Evolutionary conservation across 2,329 filamentous ascomycete species (phyloP), one percentile per base, ranked within the genome.

Genomic region (Phaeoacremonium minimum): DNA sequence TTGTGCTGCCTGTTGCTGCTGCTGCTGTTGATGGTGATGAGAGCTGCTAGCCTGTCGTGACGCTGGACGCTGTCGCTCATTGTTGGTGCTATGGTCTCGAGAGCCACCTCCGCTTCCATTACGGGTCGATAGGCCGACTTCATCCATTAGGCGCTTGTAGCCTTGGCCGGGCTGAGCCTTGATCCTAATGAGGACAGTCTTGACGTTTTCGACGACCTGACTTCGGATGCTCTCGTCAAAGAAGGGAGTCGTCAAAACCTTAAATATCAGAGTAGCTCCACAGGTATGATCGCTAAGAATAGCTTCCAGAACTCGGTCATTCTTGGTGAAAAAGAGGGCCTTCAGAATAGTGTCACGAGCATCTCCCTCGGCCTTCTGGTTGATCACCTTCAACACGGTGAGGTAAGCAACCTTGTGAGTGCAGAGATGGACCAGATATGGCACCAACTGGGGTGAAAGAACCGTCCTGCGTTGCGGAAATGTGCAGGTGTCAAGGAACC

Each of bases 341-440:
- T 88, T 85, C 28, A 97, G 71, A 28, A 98, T 87, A 32, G 79
- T 85, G 53, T 98, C 91, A 11, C 93, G 80, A 4, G 93, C 93
- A 43, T 97, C 91, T 0, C 87, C 75, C 64, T 98, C 93, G 20
- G 90, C 87, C 56, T 95, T 89, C 62, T 98, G 93, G 58, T 98
- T 98, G 62, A 98, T 95, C 34, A 97, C 89, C 69, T 98, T 98
- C 40, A 98, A 72, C 2, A 98, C 91, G 0, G 93, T 98, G 43
- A 97, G 73, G 55, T 97, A 97, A 0, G 93, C 93, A 38, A 98
- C 91, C 71, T 97, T 97, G 72, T 98, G 93, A 0, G 93, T 97
- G 72, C 93, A 97, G 6, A 98, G 75, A 56, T 96, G 88, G 16
- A 96, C 89, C 19, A 98, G 73, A 56, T 95, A 89, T 28, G 93